A percentile compares a stretch with the other conserved stretches of the same genome.
Evolutionary conservation across 176 grass and related monocot genomes (phyloP).

Genomic region (Areca catechu): DNA sequence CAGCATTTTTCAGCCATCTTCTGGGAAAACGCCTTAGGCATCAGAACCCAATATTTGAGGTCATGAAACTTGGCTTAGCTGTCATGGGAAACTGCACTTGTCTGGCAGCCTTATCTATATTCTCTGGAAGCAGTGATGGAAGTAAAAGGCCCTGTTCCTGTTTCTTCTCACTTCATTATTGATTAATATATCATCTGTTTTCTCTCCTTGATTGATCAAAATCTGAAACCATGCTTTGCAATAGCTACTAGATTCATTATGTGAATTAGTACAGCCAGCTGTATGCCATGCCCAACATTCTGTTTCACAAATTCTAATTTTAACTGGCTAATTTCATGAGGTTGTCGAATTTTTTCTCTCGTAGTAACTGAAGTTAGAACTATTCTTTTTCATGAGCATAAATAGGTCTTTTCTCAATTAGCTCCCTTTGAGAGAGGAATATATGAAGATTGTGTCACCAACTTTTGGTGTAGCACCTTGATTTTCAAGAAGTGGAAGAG

Average conservation of each 20-base stretch:
- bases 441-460: conserved; percentile 92
- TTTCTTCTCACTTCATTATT: not conserved
- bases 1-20: conserved; percentile 87
- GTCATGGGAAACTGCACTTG: conserved; percentile 71
- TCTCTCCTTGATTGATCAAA: too few relatives aligned
- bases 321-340: too few relatives aligned
- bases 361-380: conserved; percentile 12
- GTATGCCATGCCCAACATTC: too few relatives aligned
- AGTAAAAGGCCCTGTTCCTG: conserved; percentile 22
- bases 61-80: conserved; percentile 57
- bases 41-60: conserved; percentile 51
- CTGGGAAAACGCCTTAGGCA: conserved; percentile 70
- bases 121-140: conserved; percentile 56
- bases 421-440: conserved; percentile 95
- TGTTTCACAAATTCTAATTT: too few relatives aligned
- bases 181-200: not conserved
- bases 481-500: conserved; percentile 87
- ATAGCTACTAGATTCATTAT: too few relatives aligned
- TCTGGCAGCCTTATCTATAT: conserved; percentile 93
- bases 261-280: too few relatives aligned
- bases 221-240: too few relatives aligned
- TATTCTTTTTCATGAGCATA: conserved; percentile 11
- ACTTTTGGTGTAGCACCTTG: conserved; percentile 96
- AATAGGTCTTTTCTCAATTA: conserved; percentile 63
- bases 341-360: not conserved